phyloP scores from a whole-genome alignment of 495 filamentous ascomycete genomes.

The Penicillium paradoxum region DNA sequence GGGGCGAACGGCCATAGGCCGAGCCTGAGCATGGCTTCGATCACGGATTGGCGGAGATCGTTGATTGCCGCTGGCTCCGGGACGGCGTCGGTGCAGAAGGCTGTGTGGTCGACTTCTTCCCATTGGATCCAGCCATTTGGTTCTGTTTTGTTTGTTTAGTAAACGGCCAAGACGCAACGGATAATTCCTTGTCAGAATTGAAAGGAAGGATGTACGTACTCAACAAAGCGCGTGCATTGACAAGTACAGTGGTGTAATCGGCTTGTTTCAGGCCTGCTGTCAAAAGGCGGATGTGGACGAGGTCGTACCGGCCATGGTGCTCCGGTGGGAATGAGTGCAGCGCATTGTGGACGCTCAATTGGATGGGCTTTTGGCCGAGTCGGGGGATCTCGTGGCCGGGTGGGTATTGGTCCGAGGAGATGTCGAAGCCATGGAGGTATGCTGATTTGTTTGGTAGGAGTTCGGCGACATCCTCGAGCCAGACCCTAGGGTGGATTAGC shows the following conservation, averaged over 20 bases:
- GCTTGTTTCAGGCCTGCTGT: constrained; percentile 21
- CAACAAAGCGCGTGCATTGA: constrained; percentile 24
- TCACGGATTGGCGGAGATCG: constrained; percentile 5
- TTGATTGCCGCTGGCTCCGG: constrained; percentile 9
- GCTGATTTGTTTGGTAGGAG: constrained; percentile 8
- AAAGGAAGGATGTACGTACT: constrained; percentile 20
- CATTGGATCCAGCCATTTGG: constrained; percentile 36
- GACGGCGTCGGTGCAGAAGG: constrained; percentile 13
- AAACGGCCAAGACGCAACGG: no score
- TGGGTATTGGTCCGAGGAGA: constrained; percentile 31
- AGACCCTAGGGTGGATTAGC: constrained; percentile 14
- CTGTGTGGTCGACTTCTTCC: constrained; percentile 28
- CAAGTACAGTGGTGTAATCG: constrained; percentile 17
- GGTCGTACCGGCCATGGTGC: constrained; percentile 27
- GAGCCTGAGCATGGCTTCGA: constrained; percentile 13
- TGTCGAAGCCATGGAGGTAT: constrained; percentile 35
- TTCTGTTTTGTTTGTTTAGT: constrained; percentile 13
- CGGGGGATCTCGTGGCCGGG: not conserved
- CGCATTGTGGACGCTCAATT: constrained; percentile 26
- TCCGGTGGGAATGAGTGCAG: constrained; percentile 26
- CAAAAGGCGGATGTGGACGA: constrained; percentile 34
- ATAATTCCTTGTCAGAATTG: not conserved
- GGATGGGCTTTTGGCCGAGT: constrained; percentile 2
- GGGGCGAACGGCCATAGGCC: constrained; percentile 14
- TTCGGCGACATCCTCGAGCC: constrained; percentile 20